Base-by-base conservation (phyloP, 2,329 filamentous ascomycete species). In the Diaporthe destruens region DNA sequence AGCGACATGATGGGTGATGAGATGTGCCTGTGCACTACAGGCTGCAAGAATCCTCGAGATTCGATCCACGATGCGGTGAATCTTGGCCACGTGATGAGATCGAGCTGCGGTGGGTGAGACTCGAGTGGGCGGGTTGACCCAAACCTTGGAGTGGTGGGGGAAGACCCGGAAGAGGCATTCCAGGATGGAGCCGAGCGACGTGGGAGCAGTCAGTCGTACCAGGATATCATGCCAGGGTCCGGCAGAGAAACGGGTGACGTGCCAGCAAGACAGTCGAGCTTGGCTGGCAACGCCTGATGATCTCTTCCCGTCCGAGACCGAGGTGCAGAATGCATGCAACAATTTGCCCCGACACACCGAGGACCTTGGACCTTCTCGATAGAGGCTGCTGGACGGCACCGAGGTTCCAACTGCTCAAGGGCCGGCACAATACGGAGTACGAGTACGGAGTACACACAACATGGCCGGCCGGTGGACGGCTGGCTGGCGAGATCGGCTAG, bases 41-140 rank as follows among this genome's bases (percentile, higher is more conserved):
- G 56, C 39, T 53, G 65, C 65, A n/a, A 34, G 36, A 65, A 67
- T 36, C 49, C 53, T 68, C 56, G 42, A n/a, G 18, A 25, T 44
- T 16, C n/a, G 36, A 61, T 56, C 29, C 51, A 42, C 18, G 25
- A 39, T 42, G 57, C 49, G 18, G 39, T 16, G 14, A 47, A 56
- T 61, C 66, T 70, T 49, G 51, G 56, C 53, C 69, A 72, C 71
- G 71, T 72, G 71, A 72, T 53, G 55, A 36, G 9, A 32, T 12
- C 29, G 23, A 55, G 56, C 66, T 72, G 66, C 71, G 39, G 42
- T 42, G 39, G 68, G 71, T 47, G 66, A 70, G 56, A 65, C 29
- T 70, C n/a, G n/a, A 42, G 61, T 66, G 47, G 61, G 61, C 61
- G 61, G 61, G 61, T 51, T 65, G 61, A 34, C 47, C 61, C 61